Evolutionary conservation across 257 asterid genomes (phyloP).

Genomic region (Penstemon barbatus): DNA sequence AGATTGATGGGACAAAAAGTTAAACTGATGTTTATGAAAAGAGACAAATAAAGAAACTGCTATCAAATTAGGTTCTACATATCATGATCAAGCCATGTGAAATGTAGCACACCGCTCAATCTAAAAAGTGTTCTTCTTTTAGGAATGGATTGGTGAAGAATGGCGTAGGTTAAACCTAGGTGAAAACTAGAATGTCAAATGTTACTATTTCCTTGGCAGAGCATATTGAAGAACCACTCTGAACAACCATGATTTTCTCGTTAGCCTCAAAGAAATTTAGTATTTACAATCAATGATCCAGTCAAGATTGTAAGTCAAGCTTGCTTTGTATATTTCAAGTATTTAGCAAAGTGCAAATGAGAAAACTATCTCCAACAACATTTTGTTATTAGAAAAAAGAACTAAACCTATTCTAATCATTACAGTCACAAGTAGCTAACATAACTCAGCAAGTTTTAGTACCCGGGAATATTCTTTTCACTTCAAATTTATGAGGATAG

Average conservation of each 20-base stretch:
- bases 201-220: neutral
- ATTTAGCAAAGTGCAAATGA: neutral
- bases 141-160: neutral
- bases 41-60: neutral
- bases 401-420: neutral
- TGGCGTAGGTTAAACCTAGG: neutral
- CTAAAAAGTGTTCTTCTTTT: neutral
- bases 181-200: neutral
- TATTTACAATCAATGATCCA: neutral
- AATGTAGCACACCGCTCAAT: neutral
- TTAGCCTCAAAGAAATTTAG: neutral
- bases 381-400: neutral
- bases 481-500: conserved; percentile 17
- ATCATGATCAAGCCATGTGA: neutral
- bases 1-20: neutral
- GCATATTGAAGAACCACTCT: neutral
- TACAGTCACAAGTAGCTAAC: neutral
- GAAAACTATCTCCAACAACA: neutral
- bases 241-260: conserved; percentile 2
- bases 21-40: neutral
- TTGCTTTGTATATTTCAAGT: neutral
- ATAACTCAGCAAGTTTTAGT: neutral
- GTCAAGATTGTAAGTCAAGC: neutral
- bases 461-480: conserved; percentile 23
- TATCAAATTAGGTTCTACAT: neutral